phyloP scores from a whole-genome alignment of 495 filamentous ascomycete genomes.

The Clohesyomyces aquaticus region DNA sequence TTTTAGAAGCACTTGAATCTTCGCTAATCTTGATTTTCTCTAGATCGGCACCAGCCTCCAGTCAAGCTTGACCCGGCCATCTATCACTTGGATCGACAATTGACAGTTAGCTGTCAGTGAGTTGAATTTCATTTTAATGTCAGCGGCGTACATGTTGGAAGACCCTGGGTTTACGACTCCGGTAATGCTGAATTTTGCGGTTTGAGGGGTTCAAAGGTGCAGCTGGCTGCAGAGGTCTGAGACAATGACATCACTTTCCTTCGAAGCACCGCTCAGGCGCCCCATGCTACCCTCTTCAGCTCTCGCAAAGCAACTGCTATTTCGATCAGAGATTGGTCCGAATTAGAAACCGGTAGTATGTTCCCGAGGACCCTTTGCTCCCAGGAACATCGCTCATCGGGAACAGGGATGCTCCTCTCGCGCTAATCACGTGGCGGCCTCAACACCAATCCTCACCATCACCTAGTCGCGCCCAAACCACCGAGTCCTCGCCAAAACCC shows the following conservation, averaged over 20 bases:
- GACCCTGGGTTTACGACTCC: too few species aligned
- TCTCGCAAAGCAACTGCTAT: neutral
- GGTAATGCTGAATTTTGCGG: too few species aligned
- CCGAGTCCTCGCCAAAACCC: neutral
- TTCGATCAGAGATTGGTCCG: neutral
- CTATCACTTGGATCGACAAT: neutral
- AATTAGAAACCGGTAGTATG: too few species aligned
- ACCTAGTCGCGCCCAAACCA: constrained; percentile 16
- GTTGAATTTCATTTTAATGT: too few species aligned
- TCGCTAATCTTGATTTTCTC: constrained; percentile 7
- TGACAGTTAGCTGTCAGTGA: neutral
- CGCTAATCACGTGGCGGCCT: constrained; percentile 7
- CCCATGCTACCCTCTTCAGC: neutral
- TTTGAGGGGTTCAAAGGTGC: too few species aligned
- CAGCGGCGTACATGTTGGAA: too few species aligned
- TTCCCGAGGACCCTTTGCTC: neutral
- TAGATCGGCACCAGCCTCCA: neutral
- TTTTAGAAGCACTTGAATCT: constrained; percentile 2
- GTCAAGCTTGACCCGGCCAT: neutral
- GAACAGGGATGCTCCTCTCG: constrained; percentile 15
- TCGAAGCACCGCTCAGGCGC: too few species aligned
- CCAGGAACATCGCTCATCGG: neutral
- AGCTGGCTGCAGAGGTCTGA: too few species aligned
- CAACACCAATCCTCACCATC: constrained; percentile 10
- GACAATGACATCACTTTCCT: too few species aligned